Evolutionary conservation across 2,329 filamentous ascomycete genomes (phyloP), one percentile per base, ranked within the genome.

Genomic region (Aspergillus latus): DNA sequence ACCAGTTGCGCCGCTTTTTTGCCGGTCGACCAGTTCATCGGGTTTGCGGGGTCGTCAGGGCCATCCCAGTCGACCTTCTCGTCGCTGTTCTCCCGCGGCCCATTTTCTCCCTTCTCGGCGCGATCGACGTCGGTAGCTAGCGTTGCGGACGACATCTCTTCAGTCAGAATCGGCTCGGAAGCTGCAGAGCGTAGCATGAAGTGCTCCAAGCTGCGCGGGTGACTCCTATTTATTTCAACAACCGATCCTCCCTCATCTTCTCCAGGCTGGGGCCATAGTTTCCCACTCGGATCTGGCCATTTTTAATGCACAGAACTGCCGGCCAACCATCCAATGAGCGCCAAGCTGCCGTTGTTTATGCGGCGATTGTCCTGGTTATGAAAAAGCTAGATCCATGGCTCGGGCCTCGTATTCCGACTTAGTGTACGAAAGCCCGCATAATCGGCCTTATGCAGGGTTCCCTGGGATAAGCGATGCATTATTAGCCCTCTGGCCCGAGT

Each of bases 1-100:
- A 54, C 34, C 21, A 61, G 26, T 26, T 62, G 61, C 26, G 36
- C 32, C 8, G 39, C 37, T 57, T 72, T 72, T 49, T 65, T 67
- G 48, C 47, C 57, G 1, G 54, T 56, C 5, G 69, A 39, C 68
- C 71, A 72, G 56, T 72, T 72, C 49, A 69, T 57, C 7, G 70
- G 68, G 37, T 71, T 72, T 28, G 66, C 64, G 8, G 63, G 62
- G 53, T 72, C 71, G 48, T 72, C 63, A 3, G 65, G 66, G 0
- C 68, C 68, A 49, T 62, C 57, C 59, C 57, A 62, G 54, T 56
- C 59, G 48, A 62, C 61, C 36, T 56, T 53, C 3, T 49, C 45
- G 2, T 47, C 10, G 30, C 49, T 42, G n/a, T 9, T 49, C 36
- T n/a, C 21, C 21, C 21, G 21, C 43, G 2, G 21, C 34, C 15